Percentiles rank a stretch among this genome's conserved stretches.
Conservation (phyloP, 2,329 filamentous ascomycete species). For the Fusarium sterilihyphosum region DNA sequence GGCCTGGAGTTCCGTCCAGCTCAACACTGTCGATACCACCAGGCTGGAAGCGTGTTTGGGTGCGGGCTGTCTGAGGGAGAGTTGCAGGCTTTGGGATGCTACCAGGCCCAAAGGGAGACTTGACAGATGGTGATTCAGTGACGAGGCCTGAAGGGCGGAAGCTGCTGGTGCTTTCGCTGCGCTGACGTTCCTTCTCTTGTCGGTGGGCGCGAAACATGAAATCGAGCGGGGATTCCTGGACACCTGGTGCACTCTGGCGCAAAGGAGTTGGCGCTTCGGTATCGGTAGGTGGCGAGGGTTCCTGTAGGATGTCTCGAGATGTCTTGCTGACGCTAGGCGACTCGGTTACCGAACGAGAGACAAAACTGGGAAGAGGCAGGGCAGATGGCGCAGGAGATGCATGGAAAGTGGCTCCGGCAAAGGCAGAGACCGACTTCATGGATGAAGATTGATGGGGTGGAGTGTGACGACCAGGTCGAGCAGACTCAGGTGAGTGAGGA, state of each 20-base stretch:
- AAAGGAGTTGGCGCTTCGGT: conserved; percentile 59
- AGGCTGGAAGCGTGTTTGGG: conserved; percentile 34
- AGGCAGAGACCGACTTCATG: conserved; percentile 67
- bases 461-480: conserved; percentile 55
- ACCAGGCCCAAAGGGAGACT: conserved; percentile 47
- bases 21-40: conserved; percentile 57
- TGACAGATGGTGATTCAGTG: conserved; percentile 63
- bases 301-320: conserved; percentile 51
- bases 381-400: conserved; percentile 91
- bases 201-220: conserved; percentile 90
- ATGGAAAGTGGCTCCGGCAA: conserved; percentile 94
- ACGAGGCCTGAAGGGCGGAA: conserved; percentile 51
- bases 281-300: conserved; percentile 64
- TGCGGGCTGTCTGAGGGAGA: conserved; percentile 41
- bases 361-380: conserved; percentile 89
- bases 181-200: conserved; percentile 74
- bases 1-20: conserved; percentile 67
- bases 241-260: conserved; percentile 48
- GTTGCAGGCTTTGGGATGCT: conserved; percentile 36
- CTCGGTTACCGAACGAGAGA: conserved; percentile 77
- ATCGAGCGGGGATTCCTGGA: conserved; percentile 81
- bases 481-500: conserved; percentile 54
- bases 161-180: conserved; percentile 62
- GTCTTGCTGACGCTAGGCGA: conserved; percentile 56
- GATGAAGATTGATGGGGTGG: conserved; percentile 53